Percentiles rank a stretch among this genome's conserved stretches.
Conservation (phyloP, 163 green algal genomes). For the Chloromonas sp. region DNA sequence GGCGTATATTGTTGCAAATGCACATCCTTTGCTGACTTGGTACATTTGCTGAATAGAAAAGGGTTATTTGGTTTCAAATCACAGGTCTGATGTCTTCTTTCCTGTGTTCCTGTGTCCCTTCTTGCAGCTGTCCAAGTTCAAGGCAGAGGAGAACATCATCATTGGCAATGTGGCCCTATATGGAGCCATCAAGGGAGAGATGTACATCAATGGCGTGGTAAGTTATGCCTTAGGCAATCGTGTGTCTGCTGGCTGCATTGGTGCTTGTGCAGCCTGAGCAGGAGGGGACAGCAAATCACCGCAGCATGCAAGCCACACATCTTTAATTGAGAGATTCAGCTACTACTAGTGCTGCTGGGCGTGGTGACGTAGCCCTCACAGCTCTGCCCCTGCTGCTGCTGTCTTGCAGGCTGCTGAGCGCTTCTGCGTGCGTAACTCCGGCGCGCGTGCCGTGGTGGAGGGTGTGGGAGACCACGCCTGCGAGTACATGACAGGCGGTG, state of each 20-base stretch:
- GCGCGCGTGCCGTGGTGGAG: constrained; percentile 64
- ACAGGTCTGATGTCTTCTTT: too few relatives aligned
- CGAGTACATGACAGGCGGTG: constrained; percentile 94
- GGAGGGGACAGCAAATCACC: too few relatives aligned
- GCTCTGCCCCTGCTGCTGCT: too few relatives aligned
- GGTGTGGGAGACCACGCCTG: constrained; percentile 87
- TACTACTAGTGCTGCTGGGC: too few relatives aligned
- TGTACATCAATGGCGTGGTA: constrained; percentile 79
- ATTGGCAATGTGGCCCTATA: constrained; percentile 92
- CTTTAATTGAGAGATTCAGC: too few relatives aligned
- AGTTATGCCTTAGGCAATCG: not conserved
- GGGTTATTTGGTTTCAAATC: too few relatives aligned
- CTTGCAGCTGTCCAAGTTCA: constrained; percentile 44
- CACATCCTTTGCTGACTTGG: too few relatives aligned
- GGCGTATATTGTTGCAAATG: too few relatives aligned
- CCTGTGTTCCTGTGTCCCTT: not conserved
- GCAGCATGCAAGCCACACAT: too few relatives aligned
- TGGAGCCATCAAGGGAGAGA: constrained; percentile 75
- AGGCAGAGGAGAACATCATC: constrained; percentile 82
- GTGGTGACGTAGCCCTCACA: too few relatives aligned
- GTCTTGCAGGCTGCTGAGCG: constrained; percentile 65
- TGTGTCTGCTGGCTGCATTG: not conserved
- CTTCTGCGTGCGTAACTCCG: constrained; percentile 87
- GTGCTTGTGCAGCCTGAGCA: not conserved
- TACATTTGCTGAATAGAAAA: too few relatives aligned